Percentiles rank a stretch among this genome's conserved stretches.
phyloP scores from a whole-genome alignment of 805 yeast genomes.

The Candida pseudofarinosa region DNA sequence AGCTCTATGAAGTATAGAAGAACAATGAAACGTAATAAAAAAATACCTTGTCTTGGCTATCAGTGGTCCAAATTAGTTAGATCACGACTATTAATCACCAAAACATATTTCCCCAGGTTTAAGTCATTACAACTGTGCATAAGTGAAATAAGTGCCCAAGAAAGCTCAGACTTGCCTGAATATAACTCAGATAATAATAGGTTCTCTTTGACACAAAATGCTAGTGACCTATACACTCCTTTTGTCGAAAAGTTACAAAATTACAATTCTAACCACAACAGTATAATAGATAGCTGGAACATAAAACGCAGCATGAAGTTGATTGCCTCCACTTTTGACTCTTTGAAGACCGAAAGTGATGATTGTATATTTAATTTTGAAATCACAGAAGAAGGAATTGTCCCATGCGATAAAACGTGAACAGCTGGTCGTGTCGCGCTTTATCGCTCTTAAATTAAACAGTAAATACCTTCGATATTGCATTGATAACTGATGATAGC shows the following conservation, averaged over 20 bases:
- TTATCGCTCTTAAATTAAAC: not conserved
- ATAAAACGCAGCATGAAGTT: conserved; percentile 23
- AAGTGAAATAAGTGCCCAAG: not conserved
- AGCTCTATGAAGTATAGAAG: not conserved
- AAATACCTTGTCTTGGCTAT: conserved; percentile 32
- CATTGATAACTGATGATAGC: not conserved
- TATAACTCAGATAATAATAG: not conserved
- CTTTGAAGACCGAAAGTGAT: not conserved
- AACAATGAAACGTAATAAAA: not conserved
- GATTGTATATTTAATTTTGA: conserved; percentile 10
- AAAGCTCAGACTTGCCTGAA: not conserved
- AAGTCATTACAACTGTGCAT: not conserved
- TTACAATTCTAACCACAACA: conserved; percentile 1
- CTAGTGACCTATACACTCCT: not conserved
- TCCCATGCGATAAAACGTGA: not conserved
- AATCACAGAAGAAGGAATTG: conserved; percentile 14
- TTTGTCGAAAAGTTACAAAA: not conserved
- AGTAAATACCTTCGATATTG: not conserved
- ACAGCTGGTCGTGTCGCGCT: conserved; percentile 6
- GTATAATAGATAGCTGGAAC: conserved; percentile 21
- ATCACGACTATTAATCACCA: conserved; percentile 23
- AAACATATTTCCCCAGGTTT: conserved; percentile 22
- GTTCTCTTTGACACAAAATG: not conserved
- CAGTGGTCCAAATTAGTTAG: conserved; percentile 26
- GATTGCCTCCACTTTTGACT: conserved; percentile 10